Evolutionary conservation across 306 rosid species (phyloP).

Genomic region (Alnus rubra): DNA sequence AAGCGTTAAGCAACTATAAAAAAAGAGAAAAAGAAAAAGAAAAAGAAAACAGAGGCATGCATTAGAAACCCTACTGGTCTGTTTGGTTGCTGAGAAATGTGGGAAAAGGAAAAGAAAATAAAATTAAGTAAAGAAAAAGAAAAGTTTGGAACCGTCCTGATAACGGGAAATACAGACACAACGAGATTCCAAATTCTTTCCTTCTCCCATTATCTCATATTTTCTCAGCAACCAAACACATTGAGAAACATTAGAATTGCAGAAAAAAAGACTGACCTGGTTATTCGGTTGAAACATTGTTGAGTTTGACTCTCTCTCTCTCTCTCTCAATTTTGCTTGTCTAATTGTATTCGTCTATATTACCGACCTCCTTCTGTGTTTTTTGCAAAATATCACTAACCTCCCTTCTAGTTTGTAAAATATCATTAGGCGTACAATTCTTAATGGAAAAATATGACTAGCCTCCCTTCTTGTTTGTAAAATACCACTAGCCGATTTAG

Average conservation of each 20-base stretch:
- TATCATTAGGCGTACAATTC: background rate
- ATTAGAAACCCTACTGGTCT: constrained; percentile 2
- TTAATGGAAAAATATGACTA: too few species aligned
- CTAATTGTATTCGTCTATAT: too few species aligned
- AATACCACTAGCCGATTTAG: too few species aligned
- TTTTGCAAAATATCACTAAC: too few species aligned
- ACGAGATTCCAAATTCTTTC: background rate
- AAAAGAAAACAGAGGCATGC: constrained; percentile 24
- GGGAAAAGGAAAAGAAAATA: background rate
- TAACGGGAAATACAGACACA: background rate
- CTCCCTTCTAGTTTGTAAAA: too few species aligned
- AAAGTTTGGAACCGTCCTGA: background rate
- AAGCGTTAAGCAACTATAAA: background rate
- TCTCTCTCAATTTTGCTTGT: background rate
- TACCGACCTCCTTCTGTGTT: too few species aligned
- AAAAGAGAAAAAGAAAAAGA: background rate
- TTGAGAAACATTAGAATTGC: background rate
- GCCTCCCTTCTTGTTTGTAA: too few species aligned
- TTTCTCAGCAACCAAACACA: constrained; percentile 28
- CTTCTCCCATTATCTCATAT: background rate
- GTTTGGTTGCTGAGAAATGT: background rate
- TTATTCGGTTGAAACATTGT: constrained; percentile 50
- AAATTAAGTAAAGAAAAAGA: too few species aligned
- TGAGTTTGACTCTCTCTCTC: constrained; percentile 4
- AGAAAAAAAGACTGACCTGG: constrained; percentile 38